A percentile compares a stretch with the other conserved stretches of the same genome.
phyloP scores from a whole-genome alignment of 2,329 filamentous ascomycete genomes.

The Penicillium thymicola region DNA sequence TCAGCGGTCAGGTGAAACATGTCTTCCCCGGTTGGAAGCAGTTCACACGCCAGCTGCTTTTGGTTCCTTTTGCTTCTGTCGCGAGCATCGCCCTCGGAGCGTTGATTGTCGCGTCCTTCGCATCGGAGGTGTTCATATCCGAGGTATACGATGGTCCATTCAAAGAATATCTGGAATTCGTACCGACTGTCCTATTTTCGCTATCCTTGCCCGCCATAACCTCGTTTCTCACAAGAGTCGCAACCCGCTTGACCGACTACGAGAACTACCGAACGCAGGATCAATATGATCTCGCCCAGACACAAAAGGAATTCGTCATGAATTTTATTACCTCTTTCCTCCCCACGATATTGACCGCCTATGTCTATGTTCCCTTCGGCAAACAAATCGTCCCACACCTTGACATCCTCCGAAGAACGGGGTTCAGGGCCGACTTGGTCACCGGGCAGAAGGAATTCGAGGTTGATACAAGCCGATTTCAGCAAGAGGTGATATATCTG shows the following conservation, averaged over 20 bases:
- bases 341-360: slow-evolving; percentile 86
- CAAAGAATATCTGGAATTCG: slow-evolving; percentile 77
- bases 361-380: slow-evolving; percentile 91
- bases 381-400: slow-evolving; percentile 79
- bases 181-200: slow-evolving; percentile 85
- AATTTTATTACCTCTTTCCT: slow-evolving; percentile 97
- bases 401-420: slow-evolving; percentile 70
- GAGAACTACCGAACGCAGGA: slow-evolving; percentile 93
- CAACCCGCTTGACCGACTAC: slow-evolving; percentile 70
- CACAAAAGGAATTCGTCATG: slow-evolving; percentile 89
- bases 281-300: slow-evolving; percentile 76
- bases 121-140: slow-evolving; percentile 91
- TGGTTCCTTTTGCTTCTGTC: slow-evolving; percentile 77
- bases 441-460: slow-evolving; percentile 60
- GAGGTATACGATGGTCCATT: slow-evolving; percentile 89
- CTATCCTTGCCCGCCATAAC: slow-evolving; percentile 75
- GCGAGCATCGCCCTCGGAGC: slow-evolving; percentile 71
- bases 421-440: slow-evolving; percentile 18
- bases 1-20: slow-evolving; percentile 75
- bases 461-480: slow-evolving; percentile 78
- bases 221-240: slow-evolving; percentile 70
- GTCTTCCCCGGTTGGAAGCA: slow-evolving; percentile 75
- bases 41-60: slow-evolving; percentile 71
- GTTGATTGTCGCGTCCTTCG: slow-evolving; percentile 82
- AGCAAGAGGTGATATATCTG: slow-evolving; percentile 92